A percentile compares a stretch with the other conserved stretches of the same genome.
Conservation (phyloP, 1,284 basidiomycete species). For the Cystobasidium pallidum region DNA sequence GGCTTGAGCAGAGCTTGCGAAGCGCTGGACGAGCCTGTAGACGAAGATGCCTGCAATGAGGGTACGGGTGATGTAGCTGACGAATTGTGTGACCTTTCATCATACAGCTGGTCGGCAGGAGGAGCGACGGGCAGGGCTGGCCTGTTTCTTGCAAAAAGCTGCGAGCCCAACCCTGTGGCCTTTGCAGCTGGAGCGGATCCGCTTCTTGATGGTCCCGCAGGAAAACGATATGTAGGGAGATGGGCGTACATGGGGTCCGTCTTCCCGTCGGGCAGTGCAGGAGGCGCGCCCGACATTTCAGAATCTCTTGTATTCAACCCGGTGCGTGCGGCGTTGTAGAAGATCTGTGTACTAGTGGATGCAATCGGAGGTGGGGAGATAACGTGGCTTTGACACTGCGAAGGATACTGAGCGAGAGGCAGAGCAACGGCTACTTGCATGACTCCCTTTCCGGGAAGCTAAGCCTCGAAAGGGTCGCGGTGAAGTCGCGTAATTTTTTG, state of each 20-base stretch:
- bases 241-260: constrained; percentile 32
- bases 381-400: not conserved
- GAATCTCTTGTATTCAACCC: not conserved
- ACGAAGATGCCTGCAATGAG: not conserved
- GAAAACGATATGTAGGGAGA: constrained; percentile 40
- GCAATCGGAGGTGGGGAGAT: not conserved
- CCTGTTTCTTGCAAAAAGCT: not conserved
- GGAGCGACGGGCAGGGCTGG: constrained; percentile 6
- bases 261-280: not conserved
- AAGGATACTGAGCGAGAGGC: not conserved
- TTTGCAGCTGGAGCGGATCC: not conserved
- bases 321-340: not conserved
- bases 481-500: too few relatives aligned
- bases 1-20: constrained; percentile 14
- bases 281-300: not conserved
- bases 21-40: not conserved
- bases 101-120: not conserved
- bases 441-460: not conserved
- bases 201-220: constrained; percentile 20
- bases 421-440: constrained; percentile 3
- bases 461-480: too few relatives aligned
- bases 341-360: not conserved
- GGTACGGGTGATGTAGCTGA: not conserved
- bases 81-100: not conserved
- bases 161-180: not conserved